Conservation (phyloP, 2,329 filamentous ascomycete genomes). For the Zymoseptoria passerinii region DNA sequence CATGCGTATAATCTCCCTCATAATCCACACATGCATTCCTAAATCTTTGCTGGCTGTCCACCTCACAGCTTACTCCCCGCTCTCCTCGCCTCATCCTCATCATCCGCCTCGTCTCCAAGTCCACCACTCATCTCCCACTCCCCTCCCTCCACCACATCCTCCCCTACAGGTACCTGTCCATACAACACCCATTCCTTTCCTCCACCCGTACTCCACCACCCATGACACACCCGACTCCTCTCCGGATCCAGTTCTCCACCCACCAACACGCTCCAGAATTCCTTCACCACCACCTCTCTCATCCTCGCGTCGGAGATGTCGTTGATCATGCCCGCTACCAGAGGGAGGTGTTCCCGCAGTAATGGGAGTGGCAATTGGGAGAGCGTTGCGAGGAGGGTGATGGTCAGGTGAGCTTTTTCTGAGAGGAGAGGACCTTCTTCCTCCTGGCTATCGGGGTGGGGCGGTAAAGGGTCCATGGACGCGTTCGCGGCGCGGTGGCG, state of each 20-base stretch:
- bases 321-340: slow-evolving; percentile 60
- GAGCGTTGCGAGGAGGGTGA: slow-evolving; percentile 72
- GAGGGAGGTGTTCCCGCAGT: slow-evolving; percentile 72
- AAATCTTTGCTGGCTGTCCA: neutral
- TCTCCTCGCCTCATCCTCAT: slow-evolving; percentile 3
- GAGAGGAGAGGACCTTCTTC: slow-evolving; percentile 42
- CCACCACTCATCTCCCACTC: slow-evolving; percentile 47
- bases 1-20: no score
- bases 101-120: slow-evolving; percentile 2
- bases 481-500: slow-evolving; percentile 55
- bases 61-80: neutral
- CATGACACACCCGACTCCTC: slow-evolving; percentile 65
- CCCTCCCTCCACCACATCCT: slow-evolving; percentile 19
- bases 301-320: slow-evolving; percentile 53
- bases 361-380: slow-evolving; percentile 62
- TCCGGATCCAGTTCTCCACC: slow-evolving; percentile 82
- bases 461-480: slow-evolving; percentile 36
- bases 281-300: slow-evolving; percentile 55
- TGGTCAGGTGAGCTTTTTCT: slow-evolving; percentile 66
- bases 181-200: slow-evolving; percentile 50
- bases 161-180: slow-evolving; percentile 27
- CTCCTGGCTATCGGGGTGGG: slow-evolving; percentile 32
- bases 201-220: slow-evolving; percentile 72
- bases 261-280: slow-evolving; percentile 72
- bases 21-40: no score